Evolutionary conservation across 2,329 filamentous ascomycete species (phyloP).

Genomic region (Ceratocystis papillata): DNA sequence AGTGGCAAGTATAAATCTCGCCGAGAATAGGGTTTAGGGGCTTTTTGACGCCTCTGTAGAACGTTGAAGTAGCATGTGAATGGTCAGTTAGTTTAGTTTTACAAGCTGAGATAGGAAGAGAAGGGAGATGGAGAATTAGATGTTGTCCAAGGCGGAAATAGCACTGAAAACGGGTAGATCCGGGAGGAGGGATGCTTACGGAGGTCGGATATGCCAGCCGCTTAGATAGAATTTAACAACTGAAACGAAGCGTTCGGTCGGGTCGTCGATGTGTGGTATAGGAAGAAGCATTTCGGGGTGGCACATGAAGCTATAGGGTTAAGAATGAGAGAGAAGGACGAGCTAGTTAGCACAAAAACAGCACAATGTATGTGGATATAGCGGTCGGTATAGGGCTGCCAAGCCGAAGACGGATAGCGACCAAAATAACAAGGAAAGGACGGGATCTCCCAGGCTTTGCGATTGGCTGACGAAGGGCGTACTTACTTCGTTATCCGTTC

Average conservation of each 20-base stretch:
- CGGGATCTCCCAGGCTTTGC: too few relatives aligned
- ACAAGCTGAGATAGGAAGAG: too few relatives aligned
- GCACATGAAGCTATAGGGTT: conserved; percentile 76
- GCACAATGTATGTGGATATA: neutral
- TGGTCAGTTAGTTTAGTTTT: conserved; percentile 17
- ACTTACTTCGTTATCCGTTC: conserved; percentile 94
- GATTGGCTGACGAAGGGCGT: too few relatives aligned
- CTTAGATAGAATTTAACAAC: conserved; percentile 98
- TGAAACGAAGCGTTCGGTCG: conserved; percentile 76
- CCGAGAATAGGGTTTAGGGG: conserved; percentile 93
- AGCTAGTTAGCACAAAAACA: conserved; percentile 7
- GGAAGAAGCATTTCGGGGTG: conserved; percentile 90
- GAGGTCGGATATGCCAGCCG: conserved; percentile 97
- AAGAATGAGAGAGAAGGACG: neutral
- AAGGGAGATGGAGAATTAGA: neutral
- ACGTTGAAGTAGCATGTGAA: conserved; percentile 13
- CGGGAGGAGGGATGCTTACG: conserved; percentile 46
- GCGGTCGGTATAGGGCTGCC: neutral
- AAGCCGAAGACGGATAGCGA: neutral
- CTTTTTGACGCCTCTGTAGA: conserved; percentile 81
- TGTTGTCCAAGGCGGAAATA: neutral
- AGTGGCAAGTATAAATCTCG: conserved; percentile 90
- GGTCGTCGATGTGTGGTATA: conserved; percentile 80
- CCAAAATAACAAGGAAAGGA: neutral
- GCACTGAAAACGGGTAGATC: neutral